phyloP scores from a whole-genome alignment of 2,329 filamentous ascomycete genomes.

The Fusarium continuum region DNA sequence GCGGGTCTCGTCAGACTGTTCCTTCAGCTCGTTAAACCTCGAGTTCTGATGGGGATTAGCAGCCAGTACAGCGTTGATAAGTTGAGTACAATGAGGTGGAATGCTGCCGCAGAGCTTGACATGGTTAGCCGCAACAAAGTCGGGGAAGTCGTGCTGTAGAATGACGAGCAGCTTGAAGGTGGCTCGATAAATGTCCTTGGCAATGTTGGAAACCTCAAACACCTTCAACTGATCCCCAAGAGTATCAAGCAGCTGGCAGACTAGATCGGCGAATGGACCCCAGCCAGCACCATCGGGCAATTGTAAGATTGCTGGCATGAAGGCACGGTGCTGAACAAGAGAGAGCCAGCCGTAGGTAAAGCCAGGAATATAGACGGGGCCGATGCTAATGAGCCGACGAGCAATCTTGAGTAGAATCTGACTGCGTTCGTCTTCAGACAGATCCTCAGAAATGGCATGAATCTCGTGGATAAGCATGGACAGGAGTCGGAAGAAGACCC shows the following conservation, averaged over 20 bases:
- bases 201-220: constrained; percentile 71
- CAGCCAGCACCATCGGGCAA: constrained; percentile 77
- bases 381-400: constrained; percentile 74
- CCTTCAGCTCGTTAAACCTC: constrained; percentile 76
- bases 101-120: constrained; percentile 83
- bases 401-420: constrained; percentile 78
- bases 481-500: constrained; percentile 90
- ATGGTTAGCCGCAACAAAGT: constrained; percentile 90
- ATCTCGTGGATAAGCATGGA: constrained; percentile 84
- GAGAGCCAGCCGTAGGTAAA: constrained; percentile 89
- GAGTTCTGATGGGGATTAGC: constrained; percentile 77
- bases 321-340: constrained; percentile 83
- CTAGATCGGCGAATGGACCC: constrained; percentile 76
- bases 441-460: constrained; percentile 64
- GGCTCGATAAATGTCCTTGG: constrained; percentile 86
- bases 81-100: constrained; percentile 83
- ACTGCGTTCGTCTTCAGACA: constrained; percentile 68
- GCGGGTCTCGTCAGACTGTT: constrained; percentile 78
- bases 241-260: constrained; percentile 76
- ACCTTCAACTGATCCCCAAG: constrained; percentile 83
- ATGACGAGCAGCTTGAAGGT: constrained; percentile 84
- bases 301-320: constrained; percentile 80
- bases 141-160: constrained; percentile 92
- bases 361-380: constrained; percentile 79
- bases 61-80: constrained; percentile 87